Conservation (phyloP, 352 stramenopile species). For the Pythium coloratum region DNA sequence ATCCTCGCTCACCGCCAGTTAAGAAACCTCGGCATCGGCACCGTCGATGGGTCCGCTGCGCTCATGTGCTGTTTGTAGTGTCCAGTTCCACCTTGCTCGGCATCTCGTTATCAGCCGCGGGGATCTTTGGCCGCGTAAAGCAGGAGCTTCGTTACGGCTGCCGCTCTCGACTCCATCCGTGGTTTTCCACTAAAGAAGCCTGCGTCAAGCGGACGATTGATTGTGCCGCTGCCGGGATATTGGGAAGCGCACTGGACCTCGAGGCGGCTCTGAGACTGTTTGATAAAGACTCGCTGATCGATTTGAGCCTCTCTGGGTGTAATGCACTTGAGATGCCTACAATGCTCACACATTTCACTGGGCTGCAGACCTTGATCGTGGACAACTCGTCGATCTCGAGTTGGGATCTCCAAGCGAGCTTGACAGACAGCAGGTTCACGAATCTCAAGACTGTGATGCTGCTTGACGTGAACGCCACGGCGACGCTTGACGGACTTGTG, state of each 20-base stretch:
- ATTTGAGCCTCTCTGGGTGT: slow-evolving; percentile 11
- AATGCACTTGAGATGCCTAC: not conserved
- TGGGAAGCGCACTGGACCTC: not conserved
- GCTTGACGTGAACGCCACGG: not conserved
- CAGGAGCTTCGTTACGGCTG: slow-evolving; percentile 3
- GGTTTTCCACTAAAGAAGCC: slow-evolving; percentile 24
- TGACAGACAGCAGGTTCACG: not conserved
- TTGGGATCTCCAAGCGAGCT: not conserved
- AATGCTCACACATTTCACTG: not conserved
- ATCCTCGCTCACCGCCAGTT: not conserved
- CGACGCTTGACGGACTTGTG: slow-evolving; percentile 5
- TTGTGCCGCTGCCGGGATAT: slow-evolving; percentile 6
- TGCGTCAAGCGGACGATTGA: slow-evolving; percentile 16
- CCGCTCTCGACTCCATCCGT: slow-evolving; percentile 10
- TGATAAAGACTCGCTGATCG: slow-evolving; percentile 7
- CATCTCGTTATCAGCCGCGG: slow-evolving; percentile 6
- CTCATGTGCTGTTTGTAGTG: slow-evolving; percentile 3
- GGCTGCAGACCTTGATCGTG: slow-evolving; percentile 3
- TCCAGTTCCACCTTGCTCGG: slow-evolving; percentile 6
- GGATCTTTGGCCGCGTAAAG: not conserved
- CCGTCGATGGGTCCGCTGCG: not conserved
- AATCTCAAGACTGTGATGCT: slow-evolving; percentile 17
- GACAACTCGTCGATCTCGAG: slow-evolving; percentile 5
- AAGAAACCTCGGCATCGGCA: no score
- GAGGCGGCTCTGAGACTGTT: slow-evolving; percentile 1